Evolutionary conservation across 768 basidiomycete genomes (phyloP).

Genomic region (Steccherinum ochraceum): DNA sequence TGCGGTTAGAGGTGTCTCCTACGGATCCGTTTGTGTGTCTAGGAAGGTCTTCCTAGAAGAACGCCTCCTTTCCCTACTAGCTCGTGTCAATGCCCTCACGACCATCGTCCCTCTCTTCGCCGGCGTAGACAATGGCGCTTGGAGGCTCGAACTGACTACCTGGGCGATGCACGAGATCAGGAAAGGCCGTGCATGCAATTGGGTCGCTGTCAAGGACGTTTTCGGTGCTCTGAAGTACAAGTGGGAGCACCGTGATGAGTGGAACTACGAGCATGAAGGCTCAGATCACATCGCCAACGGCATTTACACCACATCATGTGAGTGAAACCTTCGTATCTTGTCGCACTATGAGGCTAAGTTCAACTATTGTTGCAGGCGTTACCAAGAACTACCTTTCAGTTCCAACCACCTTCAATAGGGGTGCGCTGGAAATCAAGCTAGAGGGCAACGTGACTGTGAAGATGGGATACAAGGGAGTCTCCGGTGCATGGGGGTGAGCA

Average conservation of each 20-base stretch:
- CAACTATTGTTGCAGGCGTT: conserved; percentile 11
- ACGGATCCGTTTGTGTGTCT: conserved; percentile 18
- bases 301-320: conserved; percentile 4
- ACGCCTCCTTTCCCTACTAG: conserved; percentile 14
- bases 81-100: conserved; percentile 17
- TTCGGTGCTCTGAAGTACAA: conserved; percentile 13
- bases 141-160: conserved; percentile 14
- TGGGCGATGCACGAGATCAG: conserved; percentile 12
- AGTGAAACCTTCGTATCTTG: not conserved
- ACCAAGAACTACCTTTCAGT: conserved; percentile 23
- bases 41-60: conserved; percentile 16
- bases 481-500: conserved; percentile 13
- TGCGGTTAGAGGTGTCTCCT: conserved; percentile 9
- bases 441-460: conserved; percentile 18
- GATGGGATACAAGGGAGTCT: conserved; percentile 13
- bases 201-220: conserved; percentile 6
- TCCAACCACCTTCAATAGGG: conserved; percentile 19
- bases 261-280: conserved; percentile 15
- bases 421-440: conserved; percentile 20
- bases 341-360: too few species aligned
- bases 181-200: conserved; percentile 8
- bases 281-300: conserved; percentile 5
- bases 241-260: conserved; percentile 18
- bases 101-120: conserved; percentile 19
- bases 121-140: conserved; percentile 10